These are phyloP conservation scores for Obba rivulosa DNA, from an alignment of 768 basidiomycete genomes.

Conservation along the genomic window DNA sequence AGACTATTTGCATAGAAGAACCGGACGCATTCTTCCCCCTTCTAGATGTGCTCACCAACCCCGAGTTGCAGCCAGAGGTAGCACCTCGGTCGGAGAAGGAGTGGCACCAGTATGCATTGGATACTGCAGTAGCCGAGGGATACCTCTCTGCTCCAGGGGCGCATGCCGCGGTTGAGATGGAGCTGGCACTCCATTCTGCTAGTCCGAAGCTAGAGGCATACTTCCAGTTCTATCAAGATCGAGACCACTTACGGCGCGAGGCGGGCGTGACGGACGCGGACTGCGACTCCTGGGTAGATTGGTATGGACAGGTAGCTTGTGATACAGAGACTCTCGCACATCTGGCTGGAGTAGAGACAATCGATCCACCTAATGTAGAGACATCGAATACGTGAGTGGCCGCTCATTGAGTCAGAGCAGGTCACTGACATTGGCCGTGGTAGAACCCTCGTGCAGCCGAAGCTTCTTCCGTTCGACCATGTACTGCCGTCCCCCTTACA, in stretches of 20 bases:
- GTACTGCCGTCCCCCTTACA: slow-evolving; percentile 47
- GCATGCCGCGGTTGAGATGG: slow-evolving; percentile 58
- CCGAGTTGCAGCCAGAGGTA: slow-evolving; percentile 33
- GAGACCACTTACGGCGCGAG: slow-evolving; percentile 19
- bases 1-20: slow-evolving; percentile 73
- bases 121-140: slow-evolving; percentile 42
- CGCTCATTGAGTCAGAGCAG: not conserved
- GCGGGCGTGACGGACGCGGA: slow-evolving; percentile 22
- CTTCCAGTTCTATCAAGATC: slow-evolving; percentile 61
- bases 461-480: slow-evolving; percentile 74
- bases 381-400: slow-evolving; percentile 10
- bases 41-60: slow-evolving; percentile 58
- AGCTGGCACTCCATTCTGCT: slow-evolving; percentile 71
- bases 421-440: slow-evolving; percentile 5
- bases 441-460: slow-evolving; percentile 36
- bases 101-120: slow-evolving; percentile 48
- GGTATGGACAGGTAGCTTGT: slow-evolving; percentile 74
- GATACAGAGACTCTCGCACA: slow-evolving; percentile 53
- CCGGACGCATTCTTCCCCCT: slow-evolving; percentile 72
- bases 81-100: slow-evolving; percentile 41
- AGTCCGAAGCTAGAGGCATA: slow-evolving; percentile 82
- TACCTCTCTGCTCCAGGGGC: slow-evolving; percentile 45
- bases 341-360: slow-evolving; percentile 46
- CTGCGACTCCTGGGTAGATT: slow-evolving; percentile 78
- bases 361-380: slow-evolving; percentile 31